phyloP scores from a whole-genome alignment of 768 basidiomycete genomes.

The Mycena filopes region DNA sequence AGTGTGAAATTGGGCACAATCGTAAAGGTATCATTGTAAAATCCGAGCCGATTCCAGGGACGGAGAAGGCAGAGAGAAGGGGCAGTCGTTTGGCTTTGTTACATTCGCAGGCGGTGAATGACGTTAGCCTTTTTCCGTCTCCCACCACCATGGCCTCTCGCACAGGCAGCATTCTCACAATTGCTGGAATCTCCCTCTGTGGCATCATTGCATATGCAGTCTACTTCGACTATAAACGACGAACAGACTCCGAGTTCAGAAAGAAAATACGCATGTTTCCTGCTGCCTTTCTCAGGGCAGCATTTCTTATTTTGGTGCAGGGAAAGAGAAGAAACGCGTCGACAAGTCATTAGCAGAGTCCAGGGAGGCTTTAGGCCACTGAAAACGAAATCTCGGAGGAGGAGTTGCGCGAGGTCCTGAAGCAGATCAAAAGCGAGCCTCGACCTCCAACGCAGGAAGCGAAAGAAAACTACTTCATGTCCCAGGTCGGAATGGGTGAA shows the following conservation, averaged over 20 bases:
- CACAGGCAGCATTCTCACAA: slow-evolving; percentile 52
- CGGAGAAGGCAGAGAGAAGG: too few species aligned
- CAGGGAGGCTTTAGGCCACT: slow-evolving; percentile 51
- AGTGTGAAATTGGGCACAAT: too few species aligned
- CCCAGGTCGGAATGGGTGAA: slow-evolving; percentile 89
- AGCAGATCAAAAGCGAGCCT: slow-evolving; percentile 75
- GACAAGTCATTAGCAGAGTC: slow-evolving; percentile 71
- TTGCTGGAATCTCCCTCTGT: slow-evolving; percentile 62
- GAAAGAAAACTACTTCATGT: slow-evolving; percentile 92
- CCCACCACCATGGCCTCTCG: slow-evolving; percentile 51
- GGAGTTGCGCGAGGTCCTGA: slow-evolving; percentile 71
- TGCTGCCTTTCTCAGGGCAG: slow-evolving; percentile 20
- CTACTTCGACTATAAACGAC: slow-evolving; percentile 95
- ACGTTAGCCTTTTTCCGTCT: slow-evolving; percentile 23
- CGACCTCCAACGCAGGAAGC: slow-evolving; percentile 76
- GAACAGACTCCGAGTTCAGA: slow-evolving; percentile 89
- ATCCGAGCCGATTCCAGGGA: too few species aligned
- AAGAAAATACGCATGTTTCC: slow-evolving; percentile 77
- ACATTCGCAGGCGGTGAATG: background rate
- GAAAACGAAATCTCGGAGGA: slow-evolving; percentile 53
- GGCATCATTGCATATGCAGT: slow-evolving; percentile 83
- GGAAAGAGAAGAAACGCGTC: slow-evolving; percentile 92
- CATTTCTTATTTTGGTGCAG: slow-evolving; percentile 55
- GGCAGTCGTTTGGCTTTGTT: slow-evolving; percentile 8
- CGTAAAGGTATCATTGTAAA: too few species aligned